A percentile compares a stretch with the other conserved stretches of the same genome.
phyloP scores from a whole-genome alignment of 83 land plant species.

The Thuja plicata region DNA sequence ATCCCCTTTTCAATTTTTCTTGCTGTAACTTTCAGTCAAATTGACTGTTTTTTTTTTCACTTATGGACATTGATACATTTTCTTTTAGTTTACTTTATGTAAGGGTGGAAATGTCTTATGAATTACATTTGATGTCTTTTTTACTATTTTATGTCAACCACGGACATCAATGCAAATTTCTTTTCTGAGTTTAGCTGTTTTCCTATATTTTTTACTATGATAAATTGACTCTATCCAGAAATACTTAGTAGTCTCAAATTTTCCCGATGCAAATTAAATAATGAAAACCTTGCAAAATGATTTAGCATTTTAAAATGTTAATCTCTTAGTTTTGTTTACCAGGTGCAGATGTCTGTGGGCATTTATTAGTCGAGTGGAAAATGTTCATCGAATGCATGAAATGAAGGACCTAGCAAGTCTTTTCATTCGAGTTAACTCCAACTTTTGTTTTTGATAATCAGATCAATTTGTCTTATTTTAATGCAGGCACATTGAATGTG shows the following conservation, averaged over 20 bases:
- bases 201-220: background rate
- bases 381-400: background rate
- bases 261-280: background rate
- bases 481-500: background rate
- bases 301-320: background rate
- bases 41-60: background rate
- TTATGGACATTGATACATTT: background rate
- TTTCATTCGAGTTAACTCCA: background rate
- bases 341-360: background rate
- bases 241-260: background rate
- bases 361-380: background rate
- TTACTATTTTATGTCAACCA: background rate
- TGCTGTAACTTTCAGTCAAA: background rate
- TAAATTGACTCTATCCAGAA: background rate
- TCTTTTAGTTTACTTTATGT: background rate
- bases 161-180: background rate
- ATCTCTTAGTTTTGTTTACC: background rate
- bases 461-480: background rate
- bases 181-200: background rate
- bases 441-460: background rate
- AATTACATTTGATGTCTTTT: background rate
- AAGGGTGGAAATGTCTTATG: background rate
- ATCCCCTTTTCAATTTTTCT: background rate
- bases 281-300: background rate
- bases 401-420: background rate